Evolutionary conservation across 495 filamentous ascomycete genomes (phyloP).

Genomic region (Xylaria bambusicola): DNA sequence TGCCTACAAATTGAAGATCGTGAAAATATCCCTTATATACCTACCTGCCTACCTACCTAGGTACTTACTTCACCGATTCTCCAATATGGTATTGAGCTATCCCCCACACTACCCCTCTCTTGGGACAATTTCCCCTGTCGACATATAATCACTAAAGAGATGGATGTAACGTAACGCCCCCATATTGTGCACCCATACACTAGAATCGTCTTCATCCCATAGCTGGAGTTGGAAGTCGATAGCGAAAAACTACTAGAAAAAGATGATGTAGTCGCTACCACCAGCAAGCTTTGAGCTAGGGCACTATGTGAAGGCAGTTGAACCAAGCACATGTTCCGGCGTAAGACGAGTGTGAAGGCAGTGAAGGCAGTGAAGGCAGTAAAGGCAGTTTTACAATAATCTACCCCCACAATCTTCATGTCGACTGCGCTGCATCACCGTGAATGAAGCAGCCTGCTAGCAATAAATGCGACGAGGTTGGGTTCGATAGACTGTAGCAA

Average conservation of each 20-base stretch:
- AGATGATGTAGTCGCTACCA: too few relatives aligned
- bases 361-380: too few relatives aligned
- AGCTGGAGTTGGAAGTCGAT: too few relatives aligned
- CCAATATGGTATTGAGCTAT: neutral
- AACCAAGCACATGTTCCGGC: too few relatives aligned
- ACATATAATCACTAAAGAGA: neutral
- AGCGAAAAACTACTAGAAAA: too few relatives aligned
- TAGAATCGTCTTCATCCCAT: too few relatives aligned
- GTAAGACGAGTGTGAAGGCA: too few relatives aligned
- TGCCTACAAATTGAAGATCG: neutral
- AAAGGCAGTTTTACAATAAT: too few relatives aligned
- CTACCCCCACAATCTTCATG: neutral
- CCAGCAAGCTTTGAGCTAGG: too few relatives aligned
- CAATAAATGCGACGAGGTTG: neutral
- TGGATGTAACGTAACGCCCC: conserved; percentile 5
- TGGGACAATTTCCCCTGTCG: neutral
- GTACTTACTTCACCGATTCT: neutral
- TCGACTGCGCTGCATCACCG: neutral
- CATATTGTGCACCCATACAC: too few relatives aligned
- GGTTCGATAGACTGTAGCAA: conserved; percentile 9
- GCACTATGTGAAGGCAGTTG: too few relatives aligned
- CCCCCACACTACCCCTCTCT: conserved; percentile 10
- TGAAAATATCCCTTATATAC: too few relatives aligned
- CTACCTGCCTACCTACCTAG: neutral
- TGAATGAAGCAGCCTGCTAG: neutral